A percentile compares a stretch with the other conserved stretches of the same genome.
Evolutionary conservation across 805 yeast genomes (phyloP).

Genomic region (Yarrowia keelungensis): DNA sequence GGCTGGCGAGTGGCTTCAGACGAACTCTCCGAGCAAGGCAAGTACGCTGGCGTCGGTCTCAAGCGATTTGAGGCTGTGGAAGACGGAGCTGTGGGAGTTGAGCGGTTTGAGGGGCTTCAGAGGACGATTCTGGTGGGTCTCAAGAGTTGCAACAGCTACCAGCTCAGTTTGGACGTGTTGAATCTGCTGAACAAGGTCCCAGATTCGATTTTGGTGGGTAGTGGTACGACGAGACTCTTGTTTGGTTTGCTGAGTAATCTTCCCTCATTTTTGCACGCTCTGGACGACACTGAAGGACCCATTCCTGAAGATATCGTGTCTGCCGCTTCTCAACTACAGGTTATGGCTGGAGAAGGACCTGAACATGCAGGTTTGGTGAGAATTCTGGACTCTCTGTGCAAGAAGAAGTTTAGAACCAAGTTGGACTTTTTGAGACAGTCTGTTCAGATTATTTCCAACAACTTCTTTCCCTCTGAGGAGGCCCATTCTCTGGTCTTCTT

Average conservation of each 20-base stretch:
- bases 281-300: slow-evolving; percentile 69
- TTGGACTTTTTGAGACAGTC: slow-evolving; percentile 87
- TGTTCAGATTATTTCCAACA: slow-evolving; percentile 68
- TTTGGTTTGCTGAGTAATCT: slow-evolving; percentile 77
- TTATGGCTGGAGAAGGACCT: slow-evolving; percentile 18
- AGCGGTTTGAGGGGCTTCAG: slow-evolving; percentile 88
- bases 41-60: slow-evolving; percentile 33
- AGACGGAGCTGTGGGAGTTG: slow-evolving; percentile 14
- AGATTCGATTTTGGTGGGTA: slow-evolving; percentile 74
- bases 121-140: slow-evolving; percentile 80
- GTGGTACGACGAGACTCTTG: slow-evolving; percentile 68
- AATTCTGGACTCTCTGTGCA: slow-evolving; percentile 76
- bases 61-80: slow-evolving; percentile 17
- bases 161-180: slow-evolving; percentile 73
- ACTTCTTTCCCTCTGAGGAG: slow-evolving; percentile 75
- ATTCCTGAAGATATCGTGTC: slow-evolving; percentile 68
- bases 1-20: slow-evolving; percentile 77
- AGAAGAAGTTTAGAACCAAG: slow-evolving; percentile 84
- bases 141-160: slow-evolving; percentile 80
- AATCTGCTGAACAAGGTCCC: slow-evolving; percentile 71
- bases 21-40: slow-evolving; percentile 18
- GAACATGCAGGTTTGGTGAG: slow-evolving; percentile 62
- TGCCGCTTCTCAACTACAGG: slow-evolving; percentile 56
- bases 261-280: slow-evolving; percentile 84
- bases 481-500: slow-evolving; percentile 77